Conservation (phyloP, 2,329 filamentous ascomycete species). For the Magnaporthiopsis rhizophila region DNA sequence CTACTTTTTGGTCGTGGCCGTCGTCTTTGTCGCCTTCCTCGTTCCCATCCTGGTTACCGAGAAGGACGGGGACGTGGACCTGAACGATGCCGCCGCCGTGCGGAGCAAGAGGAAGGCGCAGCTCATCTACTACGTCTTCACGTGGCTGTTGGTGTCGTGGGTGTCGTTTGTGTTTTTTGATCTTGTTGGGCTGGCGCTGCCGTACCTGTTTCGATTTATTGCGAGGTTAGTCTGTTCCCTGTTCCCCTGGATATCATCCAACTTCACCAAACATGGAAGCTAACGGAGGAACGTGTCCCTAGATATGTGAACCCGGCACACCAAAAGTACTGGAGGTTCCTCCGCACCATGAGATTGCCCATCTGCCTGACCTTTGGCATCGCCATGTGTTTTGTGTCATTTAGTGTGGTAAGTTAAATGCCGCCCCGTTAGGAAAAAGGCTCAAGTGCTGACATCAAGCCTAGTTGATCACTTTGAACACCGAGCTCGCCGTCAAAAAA, state of each 20-base stretch:
- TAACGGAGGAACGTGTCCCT: background rate
- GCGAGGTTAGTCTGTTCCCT: slow-evolving; percentile 13
- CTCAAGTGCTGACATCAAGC: background rate
- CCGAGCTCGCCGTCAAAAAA: slow-evolving; percentile 13
- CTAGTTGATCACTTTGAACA: slow-evolving; percentile 14
- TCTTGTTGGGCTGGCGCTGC: slow-evolving; percentile 14
- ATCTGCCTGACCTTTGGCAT: slow-evolving; percentile 16
- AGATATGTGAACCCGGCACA: slow-evolving; percentile 23
- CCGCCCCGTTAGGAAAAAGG: no score
- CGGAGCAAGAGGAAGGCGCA: slow-evolving; percentile 12
- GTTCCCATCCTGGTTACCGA: slow-evolving; percentile 15
- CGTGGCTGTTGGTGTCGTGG: slow-evolving; percentile 17
- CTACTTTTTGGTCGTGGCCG: slow-evolving; percentile 12
- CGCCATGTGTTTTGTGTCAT: slow-evolving; percentile 11
- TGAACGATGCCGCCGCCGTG: slow-evolving; percentile 9
- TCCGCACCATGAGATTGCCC: slow-evolving; percentile 17
- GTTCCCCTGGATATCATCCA: background rate
- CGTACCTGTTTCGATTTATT: slow-evolving; percentile 19
- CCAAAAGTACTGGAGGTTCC: slow-evolving; percentile 20
- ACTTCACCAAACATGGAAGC: background rate
- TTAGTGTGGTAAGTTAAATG: slow-evolving; percentile 13
- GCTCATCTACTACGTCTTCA: slow-evolving; percentile 17
- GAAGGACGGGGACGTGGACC: slow-evolving; percentile 11
- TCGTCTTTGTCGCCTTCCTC: slow-evolving; percentile 13
- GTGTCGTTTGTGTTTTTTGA: slow-evolving; percentile 14